These are phyloP conservation scores for Triticum timopheevii DNA, from an alignment of 176 grass and related monocot species.

Conservation along the genomic window DNA sequence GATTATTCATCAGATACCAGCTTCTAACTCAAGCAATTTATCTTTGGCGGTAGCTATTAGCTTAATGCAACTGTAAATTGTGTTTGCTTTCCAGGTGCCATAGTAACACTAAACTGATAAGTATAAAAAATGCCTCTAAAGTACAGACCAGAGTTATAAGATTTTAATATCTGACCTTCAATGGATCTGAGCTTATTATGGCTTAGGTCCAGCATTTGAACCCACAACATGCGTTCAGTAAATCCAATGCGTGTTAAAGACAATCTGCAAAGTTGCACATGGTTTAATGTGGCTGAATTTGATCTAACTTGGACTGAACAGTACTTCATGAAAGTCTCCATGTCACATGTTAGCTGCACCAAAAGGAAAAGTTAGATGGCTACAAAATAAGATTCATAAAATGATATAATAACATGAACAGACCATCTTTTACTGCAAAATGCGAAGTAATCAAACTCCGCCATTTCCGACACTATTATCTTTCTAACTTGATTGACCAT, in stretches of 20 bases:
- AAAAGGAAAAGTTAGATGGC: constrained; percentile 20
- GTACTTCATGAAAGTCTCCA: constrained; percentile 62
- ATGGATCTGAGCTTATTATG: constrained; percentile 74
- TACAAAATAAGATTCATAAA: not conserved
- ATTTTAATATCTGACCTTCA: constrained; percentile 51
- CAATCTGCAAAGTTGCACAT: constrained; percentile 48
- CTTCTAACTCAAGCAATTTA: constrained; percentile 11
- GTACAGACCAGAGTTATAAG: constrained; percentile 10
- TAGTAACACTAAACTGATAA: not conserved
- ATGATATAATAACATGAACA: not conserved
- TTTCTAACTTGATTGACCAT: not conserved
- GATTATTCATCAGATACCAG: constrained; percentile 7
- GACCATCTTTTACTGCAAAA: constrained; percentile 17
- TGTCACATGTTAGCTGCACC: constrained; percentile 71
- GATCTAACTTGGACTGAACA: constrained; percentile 48
- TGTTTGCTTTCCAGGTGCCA: not conserved
- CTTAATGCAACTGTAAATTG: not conserved
- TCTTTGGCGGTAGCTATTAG: not conserved
- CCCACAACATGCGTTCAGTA: constrained; percentile 71
- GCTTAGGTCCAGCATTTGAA: constrained; percentile 92
- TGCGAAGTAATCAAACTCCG: not conserved
- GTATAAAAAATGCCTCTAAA: not conserved
- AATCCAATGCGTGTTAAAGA: constrained; percentile 71
- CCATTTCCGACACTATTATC: not conserved
- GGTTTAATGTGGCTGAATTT: constrained; percentile 42